Conservation (phyloP, 345 rosid species). For the Arabidopsis arenosa region DNA sequence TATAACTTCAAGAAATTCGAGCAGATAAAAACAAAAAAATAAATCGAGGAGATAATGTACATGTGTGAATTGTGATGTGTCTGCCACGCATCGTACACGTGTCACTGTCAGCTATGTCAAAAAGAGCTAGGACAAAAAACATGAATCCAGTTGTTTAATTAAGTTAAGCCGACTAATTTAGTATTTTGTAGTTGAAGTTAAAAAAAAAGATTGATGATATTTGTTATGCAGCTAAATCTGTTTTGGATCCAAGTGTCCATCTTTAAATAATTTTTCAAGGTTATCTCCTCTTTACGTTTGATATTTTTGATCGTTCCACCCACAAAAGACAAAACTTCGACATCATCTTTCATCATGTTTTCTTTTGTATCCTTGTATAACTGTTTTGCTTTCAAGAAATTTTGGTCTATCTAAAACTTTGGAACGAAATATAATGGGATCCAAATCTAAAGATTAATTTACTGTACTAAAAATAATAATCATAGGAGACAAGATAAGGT, state of each 20-base stretch:
- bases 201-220: too few species aligned
- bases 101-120: background rate
- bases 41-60: slow-evolving; percentile 17
- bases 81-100: slow-evolving; percentile 34
- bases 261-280: background rate
- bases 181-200: background rate
- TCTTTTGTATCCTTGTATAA: background rate
- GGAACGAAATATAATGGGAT: background rate
- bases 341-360: slow-evolving; percentile 8
- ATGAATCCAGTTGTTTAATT: background rate
- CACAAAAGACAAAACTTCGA: slow-evolving; percentile 11
- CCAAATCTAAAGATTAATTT: background rate
- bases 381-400: background rate
- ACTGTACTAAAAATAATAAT: background rate
- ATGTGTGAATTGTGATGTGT: slow-evolving; percentile 10
- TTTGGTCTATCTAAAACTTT: background rate
- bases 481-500: slow-evolving; percentile 24
- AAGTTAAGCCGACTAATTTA: background rate
- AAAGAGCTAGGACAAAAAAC: background rate
- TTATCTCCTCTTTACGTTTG: slow-evolving; percentile 11
- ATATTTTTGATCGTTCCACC: background rate
- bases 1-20: background rate
- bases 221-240: background rate
- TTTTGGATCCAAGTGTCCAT: background rate
- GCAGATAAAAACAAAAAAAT: too few species aligned